Percentiles rank a stretch among this genome's conserved stretches.
Conservation (phyloP, 1,284 basidiomycete genomes). For the Apiotrichum montevideense region DNA sequence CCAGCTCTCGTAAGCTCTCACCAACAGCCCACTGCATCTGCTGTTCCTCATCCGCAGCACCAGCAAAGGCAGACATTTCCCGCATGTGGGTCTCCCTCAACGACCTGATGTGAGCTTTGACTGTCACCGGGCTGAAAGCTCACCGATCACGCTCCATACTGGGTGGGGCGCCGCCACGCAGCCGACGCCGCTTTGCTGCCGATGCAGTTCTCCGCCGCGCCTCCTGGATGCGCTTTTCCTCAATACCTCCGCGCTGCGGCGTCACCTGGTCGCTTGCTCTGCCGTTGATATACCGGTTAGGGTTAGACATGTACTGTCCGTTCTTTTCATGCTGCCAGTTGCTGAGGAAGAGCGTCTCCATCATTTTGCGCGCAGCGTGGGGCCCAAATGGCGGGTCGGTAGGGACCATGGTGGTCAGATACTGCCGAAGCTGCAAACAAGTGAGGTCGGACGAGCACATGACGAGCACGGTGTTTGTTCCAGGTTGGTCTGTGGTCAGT, state of each 20-base stretch:
- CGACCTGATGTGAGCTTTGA: conserved; percentile 17
- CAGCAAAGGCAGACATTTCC: conserved; percentile 35
- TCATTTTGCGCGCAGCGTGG: conserved; percentile 61
- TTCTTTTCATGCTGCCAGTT: conserved; percentile 46
- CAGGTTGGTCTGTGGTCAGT: conserved; percentile 51
- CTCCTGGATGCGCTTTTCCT: conserved; percentile 23
- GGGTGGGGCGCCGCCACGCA: conserved; percentile 30
- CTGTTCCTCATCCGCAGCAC: conserved; percentile 23
- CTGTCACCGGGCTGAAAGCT: neutral
- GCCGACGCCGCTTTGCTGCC: conserved; percentile 53
- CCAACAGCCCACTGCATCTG: conserved; percentile 35
- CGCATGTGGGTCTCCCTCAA: conserved; percentile 28
- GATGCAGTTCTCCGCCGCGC: conserved; percentile 36
- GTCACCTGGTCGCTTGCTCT: conserved; percentile 30
- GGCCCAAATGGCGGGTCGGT: conserved; percentile 51
- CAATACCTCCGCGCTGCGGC: conserved; percentile 28
- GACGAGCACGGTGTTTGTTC: conserved; percentile 71
- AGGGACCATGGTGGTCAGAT: conserved; percentile 61
- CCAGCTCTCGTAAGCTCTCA: conserved; percentile 12
- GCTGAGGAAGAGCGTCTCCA: conserved; percentile 51
- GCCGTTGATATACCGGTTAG: conserved; percentile 23
- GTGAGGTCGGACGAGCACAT: conserved; percentile 82
- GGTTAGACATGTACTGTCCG: conserved; percentile 29
- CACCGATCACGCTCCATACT: neutral
- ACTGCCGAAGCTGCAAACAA: conserved; percentile 68